These are phyloP conservation scores for Alternaria hordeiaustralica DNA, from an alignment of 2,329 filamentous ascomycete species.

Conservation along the genomic window DNA sequence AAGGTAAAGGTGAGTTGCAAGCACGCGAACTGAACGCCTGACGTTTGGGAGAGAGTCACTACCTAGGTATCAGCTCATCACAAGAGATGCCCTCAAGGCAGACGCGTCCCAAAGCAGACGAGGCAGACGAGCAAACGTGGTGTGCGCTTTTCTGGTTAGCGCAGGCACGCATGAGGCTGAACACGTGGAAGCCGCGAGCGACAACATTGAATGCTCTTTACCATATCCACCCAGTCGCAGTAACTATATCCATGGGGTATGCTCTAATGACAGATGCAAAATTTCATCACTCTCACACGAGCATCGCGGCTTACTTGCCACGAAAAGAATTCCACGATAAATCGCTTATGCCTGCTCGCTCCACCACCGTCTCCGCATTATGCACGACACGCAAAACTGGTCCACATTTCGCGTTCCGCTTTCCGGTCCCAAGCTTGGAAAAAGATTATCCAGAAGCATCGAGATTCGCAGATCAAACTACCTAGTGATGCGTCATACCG, in stretches of 20 bases:
- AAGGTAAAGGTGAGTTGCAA: background rate
- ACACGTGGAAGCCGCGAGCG: background rate
- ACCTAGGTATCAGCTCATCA: background rate
- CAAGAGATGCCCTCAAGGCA: slow-evolving; percentile 5
- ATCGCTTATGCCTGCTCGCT: slow-evolving; percentile 3
- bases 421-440: background rate
- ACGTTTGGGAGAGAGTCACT: background rate
- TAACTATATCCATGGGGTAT: background rate
- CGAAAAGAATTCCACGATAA: background rate
- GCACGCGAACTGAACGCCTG: background rate
- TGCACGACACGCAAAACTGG: slow-evolving; percentile 5
- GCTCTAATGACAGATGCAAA: background rate
- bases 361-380: slow-evolving; percentile 2
- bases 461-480: slow-evolving; percentile 1
- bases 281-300: background rate
- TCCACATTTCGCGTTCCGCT: background rate
- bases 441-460: background rate
- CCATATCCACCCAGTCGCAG: background rate
- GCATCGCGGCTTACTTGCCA: background rate
- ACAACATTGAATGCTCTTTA: background rate
- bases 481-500: background rate
- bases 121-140: slow-evolving; percentile 1
- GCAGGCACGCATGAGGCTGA: slow-evolving; percentile 1
- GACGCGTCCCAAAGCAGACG: slow-evolving; percentile 3
- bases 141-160: slow-evolving; percentile 3